Evolutionary conservation across 140 eudicot species (phyloP).

Genomic region (Anethum foeniculum): DNA sequence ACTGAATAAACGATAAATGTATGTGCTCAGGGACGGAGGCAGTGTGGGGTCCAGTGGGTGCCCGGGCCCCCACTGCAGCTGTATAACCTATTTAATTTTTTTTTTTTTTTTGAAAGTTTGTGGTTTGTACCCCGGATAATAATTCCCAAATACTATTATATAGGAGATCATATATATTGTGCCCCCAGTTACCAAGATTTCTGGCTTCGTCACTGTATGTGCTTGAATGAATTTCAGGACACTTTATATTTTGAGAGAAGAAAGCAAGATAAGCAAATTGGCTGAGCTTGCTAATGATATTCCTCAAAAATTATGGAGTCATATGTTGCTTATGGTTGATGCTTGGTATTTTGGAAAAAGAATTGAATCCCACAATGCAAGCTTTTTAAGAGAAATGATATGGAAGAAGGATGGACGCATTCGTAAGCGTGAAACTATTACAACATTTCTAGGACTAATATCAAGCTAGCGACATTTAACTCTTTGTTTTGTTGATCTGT

Average conservation of each 20-base stretch:
- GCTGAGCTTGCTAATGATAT: conserved; percentile 52
- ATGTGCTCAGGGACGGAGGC: too few relatives aligned
- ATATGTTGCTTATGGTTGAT: conserved; percentile 69
- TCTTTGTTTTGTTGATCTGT: conserved; percentile 25
- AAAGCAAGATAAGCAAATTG: conserved; percentile 51
- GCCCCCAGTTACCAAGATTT: too few relatives aligned
- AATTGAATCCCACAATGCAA: conserved; percentile 56
- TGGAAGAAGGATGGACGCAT: conserved; percentile 72
- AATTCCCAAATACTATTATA: too few relatives aligned
- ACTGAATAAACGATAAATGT: too few relatives aligned
- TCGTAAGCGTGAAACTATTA: conserved; percentile 49
- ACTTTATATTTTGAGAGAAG: conserved; percentile 68
- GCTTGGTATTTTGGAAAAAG: conserved; percentile 90
- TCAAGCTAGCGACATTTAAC: conserved; percentile 13
- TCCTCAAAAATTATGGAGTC: conserved; percentile 91
- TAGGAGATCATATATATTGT: too few relatives aligned
- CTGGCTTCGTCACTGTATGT: too few relatives aligned
- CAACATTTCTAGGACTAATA: conserved; percentile 51
- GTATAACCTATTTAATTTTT: too few relatives aligned
- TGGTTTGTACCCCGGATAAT: too few relatives aligned
- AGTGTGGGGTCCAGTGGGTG: too few relatives aligned
- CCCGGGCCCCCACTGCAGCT: too few relatives aligned
- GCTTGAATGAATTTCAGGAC: conserved; percentile 78
- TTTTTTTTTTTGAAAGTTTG: too few relatives aligned
- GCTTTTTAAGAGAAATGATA: conserved; percentile 62